These are phyloP conservation scores for Termitomyces sp. DNA, from an alignment of 768 basidiomycete species.

Conservation along the genomic window DNA sequence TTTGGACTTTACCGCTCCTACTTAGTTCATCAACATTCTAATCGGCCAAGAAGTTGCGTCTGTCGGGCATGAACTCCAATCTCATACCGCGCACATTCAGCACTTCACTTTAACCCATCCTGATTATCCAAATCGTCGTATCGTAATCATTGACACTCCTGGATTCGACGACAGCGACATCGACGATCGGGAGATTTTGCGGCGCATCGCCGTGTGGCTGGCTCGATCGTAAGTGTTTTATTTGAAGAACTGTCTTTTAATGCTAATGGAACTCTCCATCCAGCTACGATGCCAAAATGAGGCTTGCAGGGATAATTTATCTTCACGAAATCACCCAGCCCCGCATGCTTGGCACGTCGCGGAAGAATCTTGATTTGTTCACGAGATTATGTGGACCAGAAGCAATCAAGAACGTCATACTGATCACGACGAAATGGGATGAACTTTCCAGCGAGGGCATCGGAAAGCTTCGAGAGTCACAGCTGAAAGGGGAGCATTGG, in stretches of 20 bases:
- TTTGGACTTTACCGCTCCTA: background rate
- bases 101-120: slow-evolving; percentile 16
- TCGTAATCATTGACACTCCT: slow-evolving; percentile 19
- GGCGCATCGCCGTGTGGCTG: slow-evolving; percentile 18
- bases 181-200: slow-evolving; percentile 16
- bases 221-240: slow-evolving; percentile 13
- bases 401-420: slow-evolving; percentile 39
- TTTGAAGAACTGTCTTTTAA: background rate
- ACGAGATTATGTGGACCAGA: slow-evolving; percentile 39
- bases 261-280: background rate
- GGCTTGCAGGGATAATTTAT: slow-evolving; percentile 25
- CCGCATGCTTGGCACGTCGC: slow-evolving; percentile 36
- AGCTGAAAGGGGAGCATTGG: slow-evolving; percentile 14
- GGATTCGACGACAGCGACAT: slow-evolving; percentile 20
- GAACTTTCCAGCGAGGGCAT: slow-evolving; percentile 18
- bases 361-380: slow-evolving; percentile 45
- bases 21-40: slow-evolving; percentile 23
- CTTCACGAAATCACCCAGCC: slow-evolving; percentile 29
- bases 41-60: slow-evolving; percentile 15
- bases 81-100: slow-evolving; percentile 16
- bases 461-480: slow-evolving; percentile 10
- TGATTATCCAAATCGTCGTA: slow-evolving; percentile 10
- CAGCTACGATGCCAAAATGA: slow-evolving; percentile 21
- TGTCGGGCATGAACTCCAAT: slow-evolving; percentile 15
- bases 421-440: slow-evolving; percentile 46